phyloP scores from a whole-genome alignment of 2,329 filamentous ascomycete genomes.

The Pseudogymnoascus sp. region DNA sequence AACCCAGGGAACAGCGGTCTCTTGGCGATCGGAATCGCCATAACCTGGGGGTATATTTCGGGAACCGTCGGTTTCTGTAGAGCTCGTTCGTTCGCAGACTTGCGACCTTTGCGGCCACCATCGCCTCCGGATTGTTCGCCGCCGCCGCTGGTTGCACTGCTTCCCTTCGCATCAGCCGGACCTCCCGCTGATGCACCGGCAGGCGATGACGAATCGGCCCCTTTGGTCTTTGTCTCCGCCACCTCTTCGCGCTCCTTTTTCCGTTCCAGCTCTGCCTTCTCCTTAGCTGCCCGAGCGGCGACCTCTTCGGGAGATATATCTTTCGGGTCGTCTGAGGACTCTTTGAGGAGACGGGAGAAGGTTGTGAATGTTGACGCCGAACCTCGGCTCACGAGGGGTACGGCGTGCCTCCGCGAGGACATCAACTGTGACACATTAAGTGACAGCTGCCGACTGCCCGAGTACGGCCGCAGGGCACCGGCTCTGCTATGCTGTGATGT shows the following conservation, averaged over 20 bases:
- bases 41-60: conserved; percentile 93
- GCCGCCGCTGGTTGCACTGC: conserved; percentile 20
- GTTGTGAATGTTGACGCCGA: conserved; percentile 39
- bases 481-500: conserved; percentile 17
- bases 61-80: conserved; percentile 84
- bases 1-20: conserved; percentile 93
- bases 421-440: conserved; percentile 10
- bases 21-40: conserved; percentile 93
- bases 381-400: conserved; percentile 22
- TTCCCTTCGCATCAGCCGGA: conserved; percentile 22
- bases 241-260: conserved; percentile 39
- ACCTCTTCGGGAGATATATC: conserved; percentile 31
- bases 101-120: conserved; percentile 64
- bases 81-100: conserved; percentile 58
- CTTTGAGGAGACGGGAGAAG: conserved; percentile 43
- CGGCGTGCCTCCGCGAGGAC: conserved; percentile 9
- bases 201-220: conserved; percentile 16
- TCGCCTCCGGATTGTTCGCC: conserved; percentile 33
- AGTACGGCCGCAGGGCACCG: conserved; percentile 19
- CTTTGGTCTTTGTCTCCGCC: conserved; percentile 28
- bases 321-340: conserved; percentile 31
- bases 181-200: conserved; percentile 21
- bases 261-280: conserved; percentile 24
- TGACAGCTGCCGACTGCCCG: conserved; percentile 14
- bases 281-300: conserved; percentile 33